Base-by-base conservation (phyloP, 768 basidiomycete genomes). In the Suillus cothurnatus region DNA sequence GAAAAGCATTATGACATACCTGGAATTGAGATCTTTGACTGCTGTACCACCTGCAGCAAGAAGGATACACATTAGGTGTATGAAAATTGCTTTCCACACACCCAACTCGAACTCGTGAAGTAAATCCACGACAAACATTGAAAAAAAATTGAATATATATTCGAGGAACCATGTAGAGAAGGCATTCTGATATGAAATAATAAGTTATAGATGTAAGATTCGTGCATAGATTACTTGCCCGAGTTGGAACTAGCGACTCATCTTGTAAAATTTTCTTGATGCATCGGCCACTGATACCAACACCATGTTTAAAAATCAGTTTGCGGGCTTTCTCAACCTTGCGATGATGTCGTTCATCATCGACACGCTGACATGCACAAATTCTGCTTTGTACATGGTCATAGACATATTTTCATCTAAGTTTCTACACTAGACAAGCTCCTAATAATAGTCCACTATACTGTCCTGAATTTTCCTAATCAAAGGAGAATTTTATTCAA, bases 151-250 rank as follows among this genome's bases (percentile, higher is more conserved):
- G 47, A 76, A 64, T 2, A 39, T 61, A 2, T 17, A 23, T 5
- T 9, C 49, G 19, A 7, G 1, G 1, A 79, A 62, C 0, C 61
- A 63, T 11, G 69, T 41, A 0, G 75, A 73, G 62, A 82, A 82
- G 0, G 79, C 74, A 67, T 80, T 82, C 80, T 82, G 64, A 15
- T 26, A 32, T 23, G 8, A 43, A 43, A 21, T 21, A 6, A 21
- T 43, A 2, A 43, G 43, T 8, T 43, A 43, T 43, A 21, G 3
- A 43, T 21, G 8, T 21, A 8, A 21, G 43, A 43, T 43, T 21
- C 1, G 9, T 43, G 7, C 19, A 43, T 3, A 41, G 12, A 28
- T 12, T 23, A 63, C 63, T 19, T 41, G 71, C 66, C 6, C 8
- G 4, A 11, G 65, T 71, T 3, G 71, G 67, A 2, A 72, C 68